Percentiles rank a stretch among this genome's conserved stretches.
These are phyloP conservation scores for Scortechinia acanthostroma DNA, from an alignment of 2,329 filamentous ascomycete genomes.

Conservation along the genomic window DNA sequence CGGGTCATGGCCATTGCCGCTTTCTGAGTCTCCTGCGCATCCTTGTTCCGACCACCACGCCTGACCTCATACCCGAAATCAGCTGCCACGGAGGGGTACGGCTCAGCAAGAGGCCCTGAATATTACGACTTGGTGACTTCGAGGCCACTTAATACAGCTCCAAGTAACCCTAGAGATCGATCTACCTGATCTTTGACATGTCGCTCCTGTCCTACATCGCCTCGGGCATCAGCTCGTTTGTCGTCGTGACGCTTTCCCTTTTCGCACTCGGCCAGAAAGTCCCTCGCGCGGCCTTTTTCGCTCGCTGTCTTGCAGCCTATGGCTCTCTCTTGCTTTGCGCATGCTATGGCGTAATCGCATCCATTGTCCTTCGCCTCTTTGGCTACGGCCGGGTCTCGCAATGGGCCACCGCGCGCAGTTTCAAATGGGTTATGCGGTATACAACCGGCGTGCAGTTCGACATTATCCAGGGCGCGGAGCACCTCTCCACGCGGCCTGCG, in stretches of 20 bases:
- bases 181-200: too few species aligned
- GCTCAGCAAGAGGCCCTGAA: too few species aligned
- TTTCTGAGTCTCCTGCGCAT: too few species aligned
- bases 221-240: conserved; percentile 26
- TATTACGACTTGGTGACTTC: too few species aligned
- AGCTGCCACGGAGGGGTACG: too few species aligned
- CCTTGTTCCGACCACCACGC: too few species aligned
- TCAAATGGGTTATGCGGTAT: conserved; percentile 71
- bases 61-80: too few species aligned
- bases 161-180: too few species aligned
- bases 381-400: conserved; percentile 74
- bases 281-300: conserved; percentile 30
- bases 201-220: conserved; percentile 28
- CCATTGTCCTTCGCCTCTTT: conserved; percentile 61
- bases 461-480: conserved; percentile 49
- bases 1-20: too few species aligned
- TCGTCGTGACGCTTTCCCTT: conserved; percentile 25
- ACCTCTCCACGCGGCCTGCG: conserved; percentile 56
- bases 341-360: conserved; percentile 69
- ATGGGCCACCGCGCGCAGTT: conserved; percentile 74
- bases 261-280: conserved; percentile 30
- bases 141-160: too few species aligned
- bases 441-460: conserved; percentile 74
- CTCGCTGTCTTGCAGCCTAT: conserved; percentile 34
- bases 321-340: conserved; percentile 39